Base-by-base conservation (phyloP, 106 monocot species). In the Agapanthus africanus region DNA sequence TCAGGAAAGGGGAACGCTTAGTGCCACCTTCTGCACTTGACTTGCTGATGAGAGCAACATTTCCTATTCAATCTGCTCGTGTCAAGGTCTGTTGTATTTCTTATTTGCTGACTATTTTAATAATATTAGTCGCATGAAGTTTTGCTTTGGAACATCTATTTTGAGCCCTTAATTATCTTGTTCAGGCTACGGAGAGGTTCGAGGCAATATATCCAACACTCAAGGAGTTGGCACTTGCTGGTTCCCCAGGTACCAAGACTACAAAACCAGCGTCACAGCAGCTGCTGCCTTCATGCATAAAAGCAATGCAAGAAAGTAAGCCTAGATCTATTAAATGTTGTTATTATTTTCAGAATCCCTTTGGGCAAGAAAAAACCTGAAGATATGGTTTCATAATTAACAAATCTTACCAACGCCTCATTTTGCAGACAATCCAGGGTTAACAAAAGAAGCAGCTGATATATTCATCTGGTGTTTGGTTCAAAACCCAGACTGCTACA, bases 391-490 rank as follows among this genome's bases (percentile, higher is more conserved):
- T 54, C 7, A 8, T 35, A 31, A n/a, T 32, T n/a, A 31, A 57
- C 56, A 16, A 6, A 31, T 6, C 60, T 37, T 22, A 46, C 67
- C 21, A 47, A 34, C 30, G 25, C 2, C 1, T 0, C 25, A 34
- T 37, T 59, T 60, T 71, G 34, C 83, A 99, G 99, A 85, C 22
- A 85, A 82, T 66, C 69, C 77, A 22, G 85, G 76, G 33, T 76
- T 99, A 54, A 76, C 71, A 22, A 76, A 73, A 67, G 99, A 99
- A 72, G 93, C 99, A 33, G 59, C 78, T 59, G 83, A 78, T 65
- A 56, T 90, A 33, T 99, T 99, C 69, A 79, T 99, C 56, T 93
- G 99, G 99, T 99, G 99, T 85, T 85, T 99, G 79, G 60, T 73
- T 70, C 93, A 99, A 78, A 99, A 85, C 72, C 19, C 68, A 15